A percentile compares a stretch with the other conserved stretches of the same genome.
These are phyloP conservation scores for Cyberlindnera americana DNA, from an alignment of 805 yeast species.

Conservation along the genomic window DNA sequence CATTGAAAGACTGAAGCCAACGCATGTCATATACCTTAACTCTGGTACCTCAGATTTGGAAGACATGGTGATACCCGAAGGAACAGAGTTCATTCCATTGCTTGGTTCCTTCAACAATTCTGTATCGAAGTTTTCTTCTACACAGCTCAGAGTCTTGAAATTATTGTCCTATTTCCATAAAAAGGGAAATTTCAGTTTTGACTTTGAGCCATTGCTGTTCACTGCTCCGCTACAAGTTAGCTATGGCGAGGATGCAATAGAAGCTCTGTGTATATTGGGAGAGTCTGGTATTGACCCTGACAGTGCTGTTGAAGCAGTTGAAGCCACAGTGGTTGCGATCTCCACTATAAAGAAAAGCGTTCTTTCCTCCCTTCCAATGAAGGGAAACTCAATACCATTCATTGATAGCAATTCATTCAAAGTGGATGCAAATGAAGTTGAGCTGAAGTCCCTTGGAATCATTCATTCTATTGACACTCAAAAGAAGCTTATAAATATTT, in stretches of 20 bases:
- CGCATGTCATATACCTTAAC: slow-evolving; percentile 54
- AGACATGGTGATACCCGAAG: slow-evolving; percentile 28
- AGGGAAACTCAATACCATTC: slow-evolving; percentile 10
- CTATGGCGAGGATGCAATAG: slow-evolving; percentile 35
- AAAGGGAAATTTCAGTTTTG: slow-evolving; percentile 24
- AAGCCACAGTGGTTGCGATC: slow-evolving; percentile 35
- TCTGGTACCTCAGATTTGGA: slow-evolving; percentile 30
- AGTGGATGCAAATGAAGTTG: slow-evolving; percentile 4
- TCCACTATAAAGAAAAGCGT: slow-evolving; percentile 19
- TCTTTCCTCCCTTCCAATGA: slow-evolving; percentile 11
- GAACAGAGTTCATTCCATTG: slow-evolving; percentile 32
- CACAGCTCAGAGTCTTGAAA: slow-evolving; percentile 50
- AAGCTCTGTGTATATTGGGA: slow-evolving; percentile 35
- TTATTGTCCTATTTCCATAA: slow-evolving; percentile 54
- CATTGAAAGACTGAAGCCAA: slow-evolving; percentile 44
- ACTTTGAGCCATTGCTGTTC: slow-evolving; percentile 41
- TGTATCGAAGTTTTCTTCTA: slow-evolving; percentile 38
- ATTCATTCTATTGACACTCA: slow-evolving; percentile 59
- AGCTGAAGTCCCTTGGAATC: slow-evolving; percentile 51
- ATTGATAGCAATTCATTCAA: slow-evolving; percentile 14
- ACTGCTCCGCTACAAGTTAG: slow-evolving; percentile 40
- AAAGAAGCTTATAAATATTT: slow-evolving; percentile 44
- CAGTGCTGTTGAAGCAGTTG: slow-evolving; percentile 34
- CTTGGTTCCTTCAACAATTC: slow-evolving; percentile 32
- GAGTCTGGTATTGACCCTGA: slow-evolving; percentile 30